A percentile compares a stretch with the other conserved stretches of the same genome.
These are phyloP conservation scores for Eustoma russellianum DNA, from an alignment of 257 asterid species.

Conservation along the genomic window DNA sequence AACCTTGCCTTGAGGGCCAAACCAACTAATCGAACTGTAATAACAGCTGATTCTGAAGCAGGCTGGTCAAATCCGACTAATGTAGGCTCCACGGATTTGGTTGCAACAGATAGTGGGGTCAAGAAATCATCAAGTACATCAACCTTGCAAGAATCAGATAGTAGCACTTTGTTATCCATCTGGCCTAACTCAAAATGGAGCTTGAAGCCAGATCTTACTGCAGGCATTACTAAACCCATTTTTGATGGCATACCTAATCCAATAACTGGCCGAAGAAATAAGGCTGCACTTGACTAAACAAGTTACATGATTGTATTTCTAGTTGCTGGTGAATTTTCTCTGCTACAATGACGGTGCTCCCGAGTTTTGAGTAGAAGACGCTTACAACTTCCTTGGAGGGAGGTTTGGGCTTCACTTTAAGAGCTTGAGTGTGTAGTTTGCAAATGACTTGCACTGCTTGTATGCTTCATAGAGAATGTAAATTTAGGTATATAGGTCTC, in stretches of 20 bases:
- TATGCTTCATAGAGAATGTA: too few relatives aligned
- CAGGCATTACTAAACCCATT: slow-evolving; percentile 66
- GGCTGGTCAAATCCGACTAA: slow-evolving; percentile 30
- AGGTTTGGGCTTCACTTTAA: too few relatives aligned
- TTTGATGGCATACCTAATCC: slow-evolving; percentile 71
- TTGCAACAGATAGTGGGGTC: slow-evolving; percentile 35
- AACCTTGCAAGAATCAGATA: slow-evolving; percentile 61
- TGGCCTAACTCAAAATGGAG: slow-evolving; percentile 75
- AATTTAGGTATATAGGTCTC: too few relatives aligned
- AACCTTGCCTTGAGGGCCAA: slow-evolving; percentile 72
- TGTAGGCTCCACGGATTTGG: slow-evolving; percentile 40
- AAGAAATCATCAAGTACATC: slow-evolving; percentile 69
- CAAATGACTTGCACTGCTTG: too few relatives aligned
- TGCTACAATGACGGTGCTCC: too few relatives aligned
- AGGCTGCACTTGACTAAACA: slow-evolving; percentile 69
- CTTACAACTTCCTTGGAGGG: too few relatives aligned
- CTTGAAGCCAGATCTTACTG: slow-evolving; percentile 62
- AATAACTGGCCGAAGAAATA: slow-evolving; percentile 39
- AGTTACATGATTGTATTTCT: not conserved
- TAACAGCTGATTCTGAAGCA: slow-evolving; percentile 41
- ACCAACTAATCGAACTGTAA: slow-evolving; percentile 28
- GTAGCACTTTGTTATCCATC: slow-evolving; percentile 37
- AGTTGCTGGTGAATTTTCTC: slow-evolving; percentile 1
- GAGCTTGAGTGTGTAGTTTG: too few relatives aligned
- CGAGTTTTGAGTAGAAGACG: too few relatives aligned